A percentile compares a stretch with the other conserved stretches of the same genome.
These are phyloP conservation scores for Microsporum audouinii DNA, from an alignment of 2,329 filamentous ascomycete genomes.

Conservation along the genomic window DNA sequence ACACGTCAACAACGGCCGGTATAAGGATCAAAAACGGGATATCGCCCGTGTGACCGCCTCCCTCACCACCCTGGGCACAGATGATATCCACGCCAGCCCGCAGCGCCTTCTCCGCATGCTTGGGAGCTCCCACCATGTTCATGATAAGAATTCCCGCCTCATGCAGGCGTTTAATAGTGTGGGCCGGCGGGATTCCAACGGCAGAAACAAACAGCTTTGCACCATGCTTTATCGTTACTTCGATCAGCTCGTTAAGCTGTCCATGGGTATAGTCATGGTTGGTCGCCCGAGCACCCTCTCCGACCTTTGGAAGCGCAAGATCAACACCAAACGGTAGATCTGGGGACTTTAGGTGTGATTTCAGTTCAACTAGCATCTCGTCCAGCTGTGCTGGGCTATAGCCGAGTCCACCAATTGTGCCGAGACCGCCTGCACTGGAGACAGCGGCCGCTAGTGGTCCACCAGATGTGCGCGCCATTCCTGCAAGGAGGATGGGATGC, in stretches of 20 bases:
- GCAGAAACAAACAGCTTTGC: conserved; percentile 77
- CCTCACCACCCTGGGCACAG: conserved; percentile 85
- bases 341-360: conserved; percentile 55
- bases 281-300: conserved; percentile 70
- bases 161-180: conserved; percentile 66
- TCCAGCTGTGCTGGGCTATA: conserved; percentile 65
- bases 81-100: conserved; percentile 80
- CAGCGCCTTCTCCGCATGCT: conserved; percentile 80
- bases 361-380: conserved; percentile 74
- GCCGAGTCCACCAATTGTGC: conserved; percentile 51
- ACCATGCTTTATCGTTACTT: conserved; percentile 74
- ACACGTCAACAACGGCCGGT: conserved; percentile 77
- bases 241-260: conserved; percentile 74
- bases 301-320: conserved; percentile 80
- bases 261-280: conserved; percentile 95
- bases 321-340: conserved; percentile 80
- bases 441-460: conserved; percentile 72
- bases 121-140: conserved; percentile 95
- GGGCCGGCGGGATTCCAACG: conserved; percentile 69
- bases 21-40: conserved; percentile 78
- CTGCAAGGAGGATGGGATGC: conserved; percentile 83
- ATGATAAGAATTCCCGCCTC: conserved; percentile 71
- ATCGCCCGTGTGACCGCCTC: conserved; percentile 84
- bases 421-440: conserved; percentile 75
- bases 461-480: conserved; percentile 80